These are phyloP conservation scores for Cladosporium sp. DNA, from an alignment of 2,329 filamentous ascomycete species.

Conservation along the genomic window DNA sequence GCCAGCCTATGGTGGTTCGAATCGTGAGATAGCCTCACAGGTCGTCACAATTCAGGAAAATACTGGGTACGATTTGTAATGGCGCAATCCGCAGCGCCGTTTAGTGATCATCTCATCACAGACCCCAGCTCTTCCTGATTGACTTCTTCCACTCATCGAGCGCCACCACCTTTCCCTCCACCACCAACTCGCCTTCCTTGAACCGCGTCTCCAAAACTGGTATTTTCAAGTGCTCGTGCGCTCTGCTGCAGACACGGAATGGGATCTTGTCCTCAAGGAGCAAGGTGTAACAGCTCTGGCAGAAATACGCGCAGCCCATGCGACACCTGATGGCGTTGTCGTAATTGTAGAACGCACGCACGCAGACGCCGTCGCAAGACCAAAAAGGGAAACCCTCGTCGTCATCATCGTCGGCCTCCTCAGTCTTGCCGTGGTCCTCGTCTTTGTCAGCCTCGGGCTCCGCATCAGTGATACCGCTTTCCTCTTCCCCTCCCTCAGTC, in stretches of 20 bases:
- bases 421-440: neutral
- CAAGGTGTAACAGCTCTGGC: neutral
- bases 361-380: neutral
- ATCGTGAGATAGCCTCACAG: too few relatives aligned
- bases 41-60: too few relatives aligned
- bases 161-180: neutral
- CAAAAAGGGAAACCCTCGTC: neutral
- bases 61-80: too few relatives aligned
- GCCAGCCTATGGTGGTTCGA: too few relatives aligned
- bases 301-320: neutral
- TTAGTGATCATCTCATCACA: too few relatives aligned
- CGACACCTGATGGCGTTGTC: neutral
- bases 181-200: slow-evolving; percentile 3
- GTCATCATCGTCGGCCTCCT: neutral
- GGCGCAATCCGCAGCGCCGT: too few relatives aligned
- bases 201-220: neutral
- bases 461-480: neutral
- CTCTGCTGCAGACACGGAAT: neutral
- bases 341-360: neutral
- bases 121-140: neutral
- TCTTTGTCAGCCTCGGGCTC: neutral
- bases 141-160: neutral
- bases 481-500: neutral
- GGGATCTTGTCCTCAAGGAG: neutral
- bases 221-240: neutral